Evolutionary conservation across 176 grass and related monocot genomes (phyloP), one percentile per base, ranked within the genome.

Genomic region (Urochloa ruziziensis): DNA sequence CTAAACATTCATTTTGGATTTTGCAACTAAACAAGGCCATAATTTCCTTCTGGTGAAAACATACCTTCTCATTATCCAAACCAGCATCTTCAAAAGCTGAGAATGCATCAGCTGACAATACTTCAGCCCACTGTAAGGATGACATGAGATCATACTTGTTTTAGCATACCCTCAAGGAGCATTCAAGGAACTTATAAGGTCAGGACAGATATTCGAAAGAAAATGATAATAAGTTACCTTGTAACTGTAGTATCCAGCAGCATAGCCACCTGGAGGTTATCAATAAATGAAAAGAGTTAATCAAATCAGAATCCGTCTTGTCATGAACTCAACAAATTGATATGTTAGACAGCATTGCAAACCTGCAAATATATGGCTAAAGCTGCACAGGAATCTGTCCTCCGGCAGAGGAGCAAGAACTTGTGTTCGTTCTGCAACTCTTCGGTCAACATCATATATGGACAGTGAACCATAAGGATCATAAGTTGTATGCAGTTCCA

Each of bases 351-450:
- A 79, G 19, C 24, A 27, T 48, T 27, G 46, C 79, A 57, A 80
- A 98, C 96, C 96, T 90, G 96, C 87, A 91, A 98, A 98, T 75
- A 98, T 98, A 85, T 98, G 96, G 85, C 82, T 93, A 37, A 98
- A 98, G 89, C 96, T 76, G 83, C 96, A 95, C 48, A 98, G 87
- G 85, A 94, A 98, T 90, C 56, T 95, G 80, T 98, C 96, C 44
- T 95, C 93, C 5, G 89, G 89, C 35, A 98, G 84, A 90, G 89
- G 86, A 88, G 89, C 89, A 77, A 95, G 87, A 89, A 98, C 87
- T 85, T 93, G 88, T 23, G 96, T 98, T 71, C 57, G 82, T 58
- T 87, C 87, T 78, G 90, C 91, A 78, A 98, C 89, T 84, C 76
- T 98, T 85, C 63, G 89, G 61, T 95, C 96, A 59, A 98, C 74